Conservation (phyloP, 225 moss, liverwort and hornwort species). For the Neckera pumila region DNA sequence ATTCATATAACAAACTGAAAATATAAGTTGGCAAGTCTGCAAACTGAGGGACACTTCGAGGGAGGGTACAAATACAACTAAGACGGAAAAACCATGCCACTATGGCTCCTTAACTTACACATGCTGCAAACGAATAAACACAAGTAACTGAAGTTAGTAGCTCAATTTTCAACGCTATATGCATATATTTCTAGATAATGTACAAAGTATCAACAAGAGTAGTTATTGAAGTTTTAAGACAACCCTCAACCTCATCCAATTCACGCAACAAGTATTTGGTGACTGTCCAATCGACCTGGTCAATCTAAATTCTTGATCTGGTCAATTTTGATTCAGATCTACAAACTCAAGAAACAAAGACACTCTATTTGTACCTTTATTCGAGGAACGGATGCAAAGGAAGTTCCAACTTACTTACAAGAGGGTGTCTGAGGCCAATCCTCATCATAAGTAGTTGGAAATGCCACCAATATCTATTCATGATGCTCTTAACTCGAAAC, state of each 20-base stretch:
- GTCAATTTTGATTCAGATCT: background rate
- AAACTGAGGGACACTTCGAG: background rate
- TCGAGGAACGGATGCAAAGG: background rate
- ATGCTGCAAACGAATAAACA: background rate
- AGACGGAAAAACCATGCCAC: background rate
- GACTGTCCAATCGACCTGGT: background rate
- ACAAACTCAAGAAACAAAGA: background rate
- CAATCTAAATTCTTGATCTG: background rate
- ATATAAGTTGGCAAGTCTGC: background rate
- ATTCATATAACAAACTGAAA: background rate
- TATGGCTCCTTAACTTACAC: background rate
- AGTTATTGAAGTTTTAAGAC: background rate
- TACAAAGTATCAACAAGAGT: background rate
- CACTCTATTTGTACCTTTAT: background rate
- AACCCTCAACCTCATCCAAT: background rate
- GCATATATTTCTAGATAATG: background rate
- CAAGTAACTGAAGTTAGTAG: background rate
- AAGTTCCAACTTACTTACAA: background rate
- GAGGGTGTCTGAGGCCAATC: background rate
- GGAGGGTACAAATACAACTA: background rate
- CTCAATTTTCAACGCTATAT: background rate
- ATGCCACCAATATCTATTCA: background rate
- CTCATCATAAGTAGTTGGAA: background rate
- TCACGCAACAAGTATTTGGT: background rate
- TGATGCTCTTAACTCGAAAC: background rate